phyloP scores from a whole-genome alignment of 2,329 filamentous ascomycete species.

The Botrytis byssoidea region DNA sequence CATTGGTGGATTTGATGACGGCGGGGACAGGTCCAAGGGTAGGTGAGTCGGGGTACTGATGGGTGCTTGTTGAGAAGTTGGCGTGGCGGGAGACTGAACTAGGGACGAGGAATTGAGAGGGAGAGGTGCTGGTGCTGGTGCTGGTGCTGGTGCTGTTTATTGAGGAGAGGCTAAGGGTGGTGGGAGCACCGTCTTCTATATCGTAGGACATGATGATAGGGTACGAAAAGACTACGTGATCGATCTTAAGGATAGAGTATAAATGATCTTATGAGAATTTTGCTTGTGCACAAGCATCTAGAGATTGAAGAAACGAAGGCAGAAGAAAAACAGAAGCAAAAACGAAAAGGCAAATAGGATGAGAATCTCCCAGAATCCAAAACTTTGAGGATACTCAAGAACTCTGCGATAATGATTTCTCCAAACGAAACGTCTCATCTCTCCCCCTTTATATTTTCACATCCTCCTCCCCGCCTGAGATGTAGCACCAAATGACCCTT shows the following conservation, averaged over 20 bases:
- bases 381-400: background rate
- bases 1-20: conserved; percentile 32
- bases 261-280: background rate
- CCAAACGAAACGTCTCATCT: background rate
- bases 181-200: background rate
- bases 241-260: background rate
- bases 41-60: background rate
- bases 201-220: conserved; percentile 1
- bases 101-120: background rate
- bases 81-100: background rate
- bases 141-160: background rate
- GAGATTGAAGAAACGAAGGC: background rate
- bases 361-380: background rate
- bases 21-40: conserved; percentile 24
- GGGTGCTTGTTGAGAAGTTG: background rate
- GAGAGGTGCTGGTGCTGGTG: background rate
- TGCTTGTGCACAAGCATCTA: background rate
- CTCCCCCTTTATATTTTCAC: background rate
- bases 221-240: background rate
- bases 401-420: background rate
- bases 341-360: background rate
- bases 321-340: background rate
- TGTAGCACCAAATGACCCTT: background rate
- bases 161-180: background rate
- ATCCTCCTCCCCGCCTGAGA: background rate